Conservation (phyloP, 495 filamentous ascomycete species). For the Penicillium subrubescens region DNA sequence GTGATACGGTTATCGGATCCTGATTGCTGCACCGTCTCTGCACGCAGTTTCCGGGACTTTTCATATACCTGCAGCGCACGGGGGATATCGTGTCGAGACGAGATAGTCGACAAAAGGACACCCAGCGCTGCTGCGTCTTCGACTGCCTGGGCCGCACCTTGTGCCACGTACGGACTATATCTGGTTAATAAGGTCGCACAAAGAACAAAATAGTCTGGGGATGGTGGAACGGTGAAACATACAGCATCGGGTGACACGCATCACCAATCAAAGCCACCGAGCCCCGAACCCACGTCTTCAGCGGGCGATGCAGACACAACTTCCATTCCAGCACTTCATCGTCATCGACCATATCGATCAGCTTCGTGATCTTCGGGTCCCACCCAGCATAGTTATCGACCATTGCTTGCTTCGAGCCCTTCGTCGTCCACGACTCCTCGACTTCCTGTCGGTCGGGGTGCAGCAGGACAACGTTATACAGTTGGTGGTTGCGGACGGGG, state of each 20-base stretch:
- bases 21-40: constrained; percentile 52
- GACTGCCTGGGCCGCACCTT: constrained; percentile 56
- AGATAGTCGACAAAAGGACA: constrained; percentile 45
- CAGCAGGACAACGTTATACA: constrained; percentile 47
- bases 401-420: constrained; percentile 46
- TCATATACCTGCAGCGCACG: constrained; percentile 50
- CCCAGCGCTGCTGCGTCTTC: constrained; percentile 59
- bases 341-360: constrained; percentile 44
- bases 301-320: constrained; percentile 56
- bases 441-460: constrained; percentile 41
- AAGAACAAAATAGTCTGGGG: neutral
- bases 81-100: constrained; percentile 40
- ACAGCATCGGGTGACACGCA: constrained; percentile 68
- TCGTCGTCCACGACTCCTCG: constrained; percentile 48
- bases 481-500: constrained; percentile 44
- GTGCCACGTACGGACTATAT: constrained; percentile 45
- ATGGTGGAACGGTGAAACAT: constrained; percentile 17
- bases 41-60: constrained; percentile 50
- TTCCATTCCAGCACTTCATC: constrained; percentile 66
- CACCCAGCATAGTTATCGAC: constrained; percentile 44
- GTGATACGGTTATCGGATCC: constrained; percentile 52
- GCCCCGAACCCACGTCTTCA: constrained; percentile 59
- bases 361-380: constrained; percentile 37
- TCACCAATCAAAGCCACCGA: constrained; percentile 67
- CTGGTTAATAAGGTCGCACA: constrained; percentile 4